phyloP scores from a whole-genome alignment of 2,329 filamentous ascomycete genomes.

The Hypoxylon sp. region DNA sequence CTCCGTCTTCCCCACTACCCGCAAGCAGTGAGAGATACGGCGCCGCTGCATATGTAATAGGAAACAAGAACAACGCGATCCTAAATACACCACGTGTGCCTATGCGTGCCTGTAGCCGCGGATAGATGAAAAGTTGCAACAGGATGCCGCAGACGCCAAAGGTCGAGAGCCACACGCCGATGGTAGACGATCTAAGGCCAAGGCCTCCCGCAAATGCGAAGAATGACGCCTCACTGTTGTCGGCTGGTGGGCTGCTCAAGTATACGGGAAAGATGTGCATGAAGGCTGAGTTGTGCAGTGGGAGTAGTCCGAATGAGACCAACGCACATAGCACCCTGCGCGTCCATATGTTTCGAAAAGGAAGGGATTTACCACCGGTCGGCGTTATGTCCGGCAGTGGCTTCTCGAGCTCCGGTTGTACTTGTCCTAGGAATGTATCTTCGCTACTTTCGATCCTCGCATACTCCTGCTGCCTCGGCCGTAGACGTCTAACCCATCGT shows the following conservation, averaged over 20 bases:
- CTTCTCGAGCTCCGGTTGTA: constrained; percentile 39
- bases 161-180: constrained; percentile 65
- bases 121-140: constrained; percentile 74
- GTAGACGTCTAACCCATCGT: constrained; percentile 34
- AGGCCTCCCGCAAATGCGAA: constrained; percentile 72
- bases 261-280: constrained; percentile 75
- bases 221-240: constrained; percentile 56
- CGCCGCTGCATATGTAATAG: constrained; percentile 70
- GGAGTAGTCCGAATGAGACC: constrained; percentile 63
- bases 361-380: constrained; percentile 22
- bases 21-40: constrained; percentile 73
- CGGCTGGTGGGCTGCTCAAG: constrained; percentile 69
- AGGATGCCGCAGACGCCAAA: constrained; percentile 74
- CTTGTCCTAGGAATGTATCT: constrained; percentile 39
- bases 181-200: constrained; percentile 61
- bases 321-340: constrained; percentile 55
- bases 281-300: constrained; percentile 75
- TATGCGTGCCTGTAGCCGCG: constrained; percentile 69
- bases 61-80: constrained; percentile 71
- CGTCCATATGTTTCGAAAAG: constrained; percentile 51
- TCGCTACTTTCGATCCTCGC: constrained; percentile 41
- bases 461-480: constrained; percentile 36
- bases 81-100: constrained; percentile 73
- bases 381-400: neutral
- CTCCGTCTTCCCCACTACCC: constrained; percentile 47